Evolutionary conservation across 2,329 filamentous ascomycete species (phyloP).

Genomic region (Endothia cerciana): DNA sequence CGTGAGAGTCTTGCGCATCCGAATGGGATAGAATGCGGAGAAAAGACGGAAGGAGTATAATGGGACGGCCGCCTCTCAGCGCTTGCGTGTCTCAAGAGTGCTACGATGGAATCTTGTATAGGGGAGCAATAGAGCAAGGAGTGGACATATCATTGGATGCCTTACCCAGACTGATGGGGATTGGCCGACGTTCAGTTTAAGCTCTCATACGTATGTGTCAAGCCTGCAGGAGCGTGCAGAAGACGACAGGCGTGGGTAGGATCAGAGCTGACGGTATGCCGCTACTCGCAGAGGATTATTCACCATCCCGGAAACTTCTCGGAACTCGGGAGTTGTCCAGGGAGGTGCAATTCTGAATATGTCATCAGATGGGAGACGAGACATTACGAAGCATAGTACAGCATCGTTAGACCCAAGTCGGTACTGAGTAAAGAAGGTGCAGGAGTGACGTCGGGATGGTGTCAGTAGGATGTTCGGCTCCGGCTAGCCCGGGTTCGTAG

Average conservation of each 20-base stretch:
- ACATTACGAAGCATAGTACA: not conserved
- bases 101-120: not conserved
- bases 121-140: not conserved
- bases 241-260: not conserved
- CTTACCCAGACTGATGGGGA: not conserved
- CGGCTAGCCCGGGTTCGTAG: not conserved
- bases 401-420: not conserved
- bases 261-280: not conserved
- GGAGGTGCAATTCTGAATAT: not conserved
- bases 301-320: not conserved
- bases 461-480: not conserved
- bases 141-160: not conserved
- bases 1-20: not conserved
- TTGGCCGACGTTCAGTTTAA: not conserved
- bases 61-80: not conserved
- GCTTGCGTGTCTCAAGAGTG: not conserved
- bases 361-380: not conserved
- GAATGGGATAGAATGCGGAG: not conserved
- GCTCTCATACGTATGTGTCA: constrained; percentile 1
- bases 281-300: not conserved
- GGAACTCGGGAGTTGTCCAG: not conserved
- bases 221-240: not conserved
- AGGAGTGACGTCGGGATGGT: not conserved
- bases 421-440: not conserved
- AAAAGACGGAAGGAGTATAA: not conserved